Percentiles rank a stretch among this genome's conserved stretches.
phyloP scores from a whole-genome alignment of 495 filamentous ascomycete species.

The Aspergillus diversus region DNA sequence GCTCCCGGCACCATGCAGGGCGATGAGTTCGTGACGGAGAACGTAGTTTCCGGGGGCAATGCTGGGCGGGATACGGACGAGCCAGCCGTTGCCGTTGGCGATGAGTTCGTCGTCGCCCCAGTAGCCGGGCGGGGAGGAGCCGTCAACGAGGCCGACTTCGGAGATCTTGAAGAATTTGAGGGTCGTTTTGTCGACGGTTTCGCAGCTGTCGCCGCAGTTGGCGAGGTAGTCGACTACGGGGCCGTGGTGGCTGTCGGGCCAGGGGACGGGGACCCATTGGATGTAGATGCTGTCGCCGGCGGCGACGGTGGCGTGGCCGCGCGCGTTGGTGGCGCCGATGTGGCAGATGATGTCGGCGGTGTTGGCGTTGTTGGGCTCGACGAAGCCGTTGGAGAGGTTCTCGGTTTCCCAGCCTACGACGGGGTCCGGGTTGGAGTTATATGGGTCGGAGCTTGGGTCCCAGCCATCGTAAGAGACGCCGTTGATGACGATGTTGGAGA shows the following conservation, averaged over 20 bases:
- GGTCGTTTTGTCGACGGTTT: conserved; percentile 54
- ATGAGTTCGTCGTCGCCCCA: conserved; percentile 67
- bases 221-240: conserved; percentile 68
- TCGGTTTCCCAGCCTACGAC: conserved; percentile 51
- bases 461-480: conserved; percentile 39
- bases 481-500: conserved; percentile 37
- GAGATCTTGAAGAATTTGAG: conserved; percentile 72
- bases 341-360: conserved; percentile 58
- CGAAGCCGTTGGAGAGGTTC: conserved; percentile 56
- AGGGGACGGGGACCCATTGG: conserved; percentile 40
- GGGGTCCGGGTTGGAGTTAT: conserved; percentile 39
- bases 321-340: conserved; percentile 39
- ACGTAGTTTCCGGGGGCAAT: conserved; percentile 67
- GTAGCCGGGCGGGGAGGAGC: conserved; percentile 41
- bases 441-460: conserved; percentile 48
- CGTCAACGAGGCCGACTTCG: conserved; percentile 50
- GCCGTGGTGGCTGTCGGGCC: conserved; percentile 57
- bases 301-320: conserved; percentile 41
- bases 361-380: conserved; percentile 45
- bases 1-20: conserved; percentile 57
- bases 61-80: conserved; percentile 60
- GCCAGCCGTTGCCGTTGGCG: conserved; percentile 61
- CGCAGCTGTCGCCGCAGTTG: conserved; percentile 61
- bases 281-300: conserved; percentile 49
- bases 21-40: conserved; percentile 70